Conservation (phyloP, 441 rosid species). For the Populus trichocarpa region DNA sequence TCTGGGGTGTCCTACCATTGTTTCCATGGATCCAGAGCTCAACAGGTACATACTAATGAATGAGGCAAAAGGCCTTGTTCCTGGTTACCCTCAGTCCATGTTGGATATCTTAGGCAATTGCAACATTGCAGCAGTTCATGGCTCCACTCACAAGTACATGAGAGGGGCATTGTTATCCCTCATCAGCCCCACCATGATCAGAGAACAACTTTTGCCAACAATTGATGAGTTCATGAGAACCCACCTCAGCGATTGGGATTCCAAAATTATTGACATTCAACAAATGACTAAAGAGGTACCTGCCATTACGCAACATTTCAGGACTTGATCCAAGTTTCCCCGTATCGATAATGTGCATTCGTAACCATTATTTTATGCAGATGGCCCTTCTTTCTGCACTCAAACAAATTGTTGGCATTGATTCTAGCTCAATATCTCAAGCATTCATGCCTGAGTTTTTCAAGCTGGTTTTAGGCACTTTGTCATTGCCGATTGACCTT, state of each 20-base stretch:
- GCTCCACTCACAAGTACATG: conserved; percentile 69
- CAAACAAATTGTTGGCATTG: conserved; percentile 62
- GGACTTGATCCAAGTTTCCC: background rate
- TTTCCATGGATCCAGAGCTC: conserved; percentile 91
- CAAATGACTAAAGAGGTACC: conserved; percentile 77
- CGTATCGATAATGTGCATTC: conserved; percentile 7
- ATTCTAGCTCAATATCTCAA: conserved; percentile 35
- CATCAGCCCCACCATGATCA: conserved; percentile 67
- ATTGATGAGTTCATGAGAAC: conserved; percentile 76
- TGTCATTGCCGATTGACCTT: conserved; percentile 78
- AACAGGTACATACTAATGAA: conserved; percentile 75
- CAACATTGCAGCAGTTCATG: conserved; percentile 93
- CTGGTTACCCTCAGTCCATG: conserved; percentile 96
- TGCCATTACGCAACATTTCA: too few relatives aligned
- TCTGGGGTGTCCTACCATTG: conserved; percentile 81
- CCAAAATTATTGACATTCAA: conserved; percentile 61
- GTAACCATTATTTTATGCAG: conserved; percentile 27
- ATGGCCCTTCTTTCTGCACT: conserved; percentile 85
- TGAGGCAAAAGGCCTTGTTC: conserved; percentile 83
- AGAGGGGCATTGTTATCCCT: conserved; percentile 75
- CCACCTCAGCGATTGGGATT: conserved; percentile 63
- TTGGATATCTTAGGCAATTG: conserved; percentile 79
- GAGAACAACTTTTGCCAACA: conserved; percentile 64
- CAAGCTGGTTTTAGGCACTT: conserved; percentile 74
- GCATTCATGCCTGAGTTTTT: conserved; percentile 75